Evolutionary conservation across 768 basidiomycete genomes (phyloP).

Genomic region (Leccinum broughii): DNA sequence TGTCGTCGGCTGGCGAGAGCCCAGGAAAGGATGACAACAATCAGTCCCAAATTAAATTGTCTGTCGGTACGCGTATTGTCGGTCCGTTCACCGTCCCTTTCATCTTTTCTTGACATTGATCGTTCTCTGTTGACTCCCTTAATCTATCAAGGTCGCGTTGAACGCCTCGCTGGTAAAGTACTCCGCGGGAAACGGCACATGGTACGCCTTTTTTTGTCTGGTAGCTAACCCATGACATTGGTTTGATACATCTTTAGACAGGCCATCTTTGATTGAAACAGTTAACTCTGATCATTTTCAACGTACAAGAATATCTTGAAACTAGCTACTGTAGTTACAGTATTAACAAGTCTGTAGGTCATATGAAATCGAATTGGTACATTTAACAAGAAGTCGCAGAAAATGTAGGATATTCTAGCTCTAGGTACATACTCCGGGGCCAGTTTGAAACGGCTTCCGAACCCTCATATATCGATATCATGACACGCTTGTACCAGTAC

Average conservation of each 20-base stretch:
- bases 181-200: slow-evolving; percentile 21
- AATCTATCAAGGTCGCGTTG: slow-evolving; percentile 13
- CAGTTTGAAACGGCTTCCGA: neutral
- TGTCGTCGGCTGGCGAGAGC: neutral
- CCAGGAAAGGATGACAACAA: neutral
- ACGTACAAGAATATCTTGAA: neutral
- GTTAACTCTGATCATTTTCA: neutral
- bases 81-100: slow-evolving; percentile 4
- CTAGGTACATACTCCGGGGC: neutral
- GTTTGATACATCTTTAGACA: neutral
- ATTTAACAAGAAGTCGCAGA: neutral
- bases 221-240: neutral
- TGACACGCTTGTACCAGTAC: slow-evolving; percentile 56
- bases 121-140: neutral
- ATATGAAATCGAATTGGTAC: neutral
- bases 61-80: slow-evolving; percentile 5
- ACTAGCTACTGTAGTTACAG: neutral
- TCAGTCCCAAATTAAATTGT: neutral
- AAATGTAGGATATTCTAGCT: neutral
- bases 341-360: neutral
- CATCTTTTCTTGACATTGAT: too few relatives aligned
- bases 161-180: slow-evolving; percentile 20
- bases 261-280: slow-evolving; percentile 1
- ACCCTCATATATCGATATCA: slow-evolving; percentile 19
- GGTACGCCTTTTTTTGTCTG: neutral